Percentiles rank a stretch among this genome's conserved stretches.
Conservation (phyloP, 352 stramenopile species). For the Peronospora belbahrii region DNA sequence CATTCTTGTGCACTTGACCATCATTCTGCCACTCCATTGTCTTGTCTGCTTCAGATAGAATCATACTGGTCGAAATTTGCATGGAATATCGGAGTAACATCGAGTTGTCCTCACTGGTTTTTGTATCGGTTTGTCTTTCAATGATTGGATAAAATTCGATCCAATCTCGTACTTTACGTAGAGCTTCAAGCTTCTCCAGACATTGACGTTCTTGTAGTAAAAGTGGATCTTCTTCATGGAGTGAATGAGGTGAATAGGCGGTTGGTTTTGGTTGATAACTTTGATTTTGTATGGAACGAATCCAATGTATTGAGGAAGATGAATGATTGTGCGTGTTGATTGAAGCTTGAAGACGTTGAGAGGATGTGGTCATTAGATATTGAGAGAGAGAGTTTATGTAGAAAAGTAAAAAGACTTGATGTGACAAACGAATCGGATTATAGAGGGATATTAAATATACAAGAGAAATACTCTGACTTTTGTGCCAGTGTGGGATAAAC, state of each 20-base stretch:
- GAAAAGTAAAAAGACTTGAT: too few relatives aligned
- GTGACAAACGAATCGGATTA: too few relatives aligned
- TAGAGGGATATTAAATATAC: too few relatives aligned
- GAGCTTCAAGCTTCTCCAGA: slow-evolving; percentile 47
- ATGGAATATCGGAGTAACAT: slow-evolving; percentile 29
- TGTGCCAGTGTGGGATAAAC: too few relatives aligned
- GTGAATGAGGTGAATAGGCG: slow-evolving; percentile 48
- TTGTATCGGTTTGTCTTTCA: slow-evolving; percentile 4
- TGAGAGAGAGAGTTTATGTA: too few relatives aligned
- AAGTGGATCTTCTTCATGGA: slow-evolving; percentile 52
- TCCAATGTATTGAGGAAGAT: slow-evolving; percentile 25
- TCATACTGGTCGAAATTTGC: slow-evolving; percentile 49
- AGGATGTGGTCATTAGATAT: too few relatives aligned
- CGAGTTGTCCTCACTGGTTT: neutral
- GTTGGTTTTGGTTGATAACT: slow-evolving; percentile 58
- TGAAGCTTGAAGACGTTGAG: too few relatives aligned
- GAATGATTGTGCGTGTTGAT: too few relatives aligned
- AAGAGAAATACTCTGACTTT: too few relatives aligned
- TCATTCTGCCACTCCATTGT: slow-evolving; percentile 6
- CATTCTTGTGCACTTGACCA: slow-evolving; percentile 5
- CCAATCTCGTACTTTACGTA: slow-evolving; percentile 39
- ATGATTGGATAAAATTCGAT: slow-evolving; percentile 35
- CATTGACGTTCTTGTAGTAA: slow-evolving; percentile 45
- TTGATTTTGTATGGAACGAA: slow-evolving; percentile 44
- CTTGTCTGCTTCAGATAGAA: slow-evolving; percentile 37